These are phyloP conservation scores for Coccomyxa subellipsoidea DNA, from an alignment of 163 green algal species.

Conservation along the genomic window DNA sequence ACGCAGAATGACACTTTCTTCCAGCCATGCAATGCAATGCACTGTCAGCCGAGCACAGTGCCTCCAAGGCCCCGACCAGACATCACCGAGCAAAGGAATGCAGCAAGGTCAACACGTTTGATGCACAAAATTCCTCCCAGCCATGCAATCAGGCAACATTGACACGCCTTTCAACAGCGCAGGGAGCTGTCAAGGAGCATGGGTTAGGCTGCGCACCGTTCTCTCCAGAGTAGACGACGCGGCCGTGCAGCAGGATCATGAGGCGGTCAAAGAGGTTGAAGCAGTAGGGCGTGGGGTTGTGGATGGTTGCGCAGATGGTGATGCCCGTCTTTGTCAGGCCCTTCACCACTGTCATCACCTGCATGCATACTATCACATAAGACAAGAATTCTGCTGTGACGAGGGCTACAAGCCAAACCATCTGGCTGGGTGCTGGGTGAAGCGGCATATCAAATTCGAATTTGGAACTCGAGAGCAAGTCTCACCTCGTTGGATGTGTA, in stretches of 20 bases:
- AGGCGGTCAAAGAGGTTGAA: constrained; percentile 80
- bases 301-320: constrained; percentile 82
- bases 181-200: neutral
- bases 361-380: neutral
- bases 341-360: constrained; percentile 74
- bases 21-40: too few relatives aligned
- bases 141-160: too few relatives aligned
- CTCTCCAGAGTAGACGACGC: constrained; percentile 66
- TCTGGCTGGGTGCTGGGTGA: too few relatives aligned
- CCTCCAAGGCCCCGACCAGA: too few relatives aligned
- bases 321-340: constrained; percentile 59
- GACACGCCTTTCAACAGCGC: too few relatives aligned
- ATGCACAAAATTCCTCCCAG: too few relatives aligned
- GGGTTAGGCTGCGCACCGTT: constrained; percentile 10
- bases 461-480: too few relatives aligned
- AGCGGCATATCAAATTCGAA: too few relatives aligned
- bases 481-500: constrained; percentile 61
- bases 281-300: constrained; percentile 63
- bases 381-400: neutral
- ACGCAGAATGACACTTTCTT: too few relatives aligned
- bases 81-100: too few relatives aligned
- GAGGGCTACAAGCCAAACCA: neutral
- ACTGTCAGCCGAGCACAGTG: too few relatives aligned
- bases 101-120: too few relatives aligned
- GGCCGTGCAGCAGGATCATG: constrained; percentile 70